These are phyloP conservation scores for Starmera dryadoides DNA, from an alignment of 805 yeast species.

Conservation along the genomic window DNA sequence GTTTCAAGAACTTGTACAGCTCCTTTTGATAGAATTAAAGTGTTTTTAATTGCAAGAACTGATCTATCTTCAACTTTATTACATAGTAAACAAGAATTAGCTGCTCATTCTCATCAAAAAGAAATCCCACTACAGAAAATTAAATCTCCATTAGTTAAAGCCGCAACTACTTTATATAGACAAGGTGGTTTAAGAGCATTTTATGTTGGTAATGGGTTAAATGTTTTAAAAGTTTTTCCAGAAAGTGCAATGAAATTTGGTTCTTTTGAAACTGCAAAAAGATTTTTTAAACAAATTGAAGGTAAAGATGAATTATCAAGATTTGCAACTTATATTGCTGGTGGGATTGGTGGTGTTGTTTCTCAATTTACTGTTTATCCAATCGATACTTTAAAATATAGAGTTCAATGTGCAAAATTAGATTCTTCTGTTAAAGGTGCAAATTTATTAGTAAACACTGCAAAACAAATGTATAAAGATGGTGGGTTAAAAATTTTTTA, in stretches of 20 bases:
- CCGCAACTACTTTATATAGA: slow-evolving; percentile 71
- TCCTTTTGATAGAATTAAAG: slow-evolving; percentile 93
- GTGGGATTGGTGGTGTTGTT: slow-evolving; percentile 93
- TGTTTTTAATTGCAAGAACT: slow-evolving; percentile 86
- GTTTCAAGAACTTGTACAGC: slow-evolving; percentile 95
- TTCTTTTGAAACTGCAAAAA: slow-evolving; percentile 82
- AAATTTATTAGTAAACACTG: slow-evolving; percentile 54
- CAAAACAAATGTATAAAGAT: slow-evolving; percentile 66
- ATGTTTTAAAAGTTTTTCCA: slow-evolving; percentile 90
- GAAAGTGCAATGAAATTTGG: slow-evolving; percentile 98
- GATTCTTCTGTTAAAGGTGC: slow-evolving; percentile 57
- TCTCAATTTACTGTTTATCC: slow-evolving; percentile 94
- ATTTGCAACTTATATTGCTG: slow-evolving; percentile 79
- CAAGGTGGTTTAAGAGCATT: slow-evolving; percentile 87
- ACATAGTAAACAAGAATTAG: slow-evolving; percentile 44
- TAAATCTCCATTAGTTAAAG: slow-evolving; percentile 71
- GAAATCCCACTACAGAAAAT: slow-evolving; percentile 36
- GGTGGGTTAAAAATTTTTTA: slow-evolving; percentile 80
- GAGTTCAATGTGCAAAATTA: slow-evolving; percentile 87
- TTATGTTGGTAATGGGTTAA: slow-evolving; percentile 92
- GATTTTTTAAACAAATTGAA: slow-evolving; percentile 64
- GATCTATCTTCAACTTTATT: slow-evolving; percentile 67
- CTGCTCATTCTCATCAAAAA: slow-evolving; percentile 27
- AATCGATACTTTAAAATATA: slow-evolving; percentile 86
- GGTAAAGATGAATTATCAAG: slow-evolving; percentile 73